Evolutionary conservation across 2,329 filamentous ascomycete genomes (phyloP).

Genomic region (Tothia fuscella): DNA sequence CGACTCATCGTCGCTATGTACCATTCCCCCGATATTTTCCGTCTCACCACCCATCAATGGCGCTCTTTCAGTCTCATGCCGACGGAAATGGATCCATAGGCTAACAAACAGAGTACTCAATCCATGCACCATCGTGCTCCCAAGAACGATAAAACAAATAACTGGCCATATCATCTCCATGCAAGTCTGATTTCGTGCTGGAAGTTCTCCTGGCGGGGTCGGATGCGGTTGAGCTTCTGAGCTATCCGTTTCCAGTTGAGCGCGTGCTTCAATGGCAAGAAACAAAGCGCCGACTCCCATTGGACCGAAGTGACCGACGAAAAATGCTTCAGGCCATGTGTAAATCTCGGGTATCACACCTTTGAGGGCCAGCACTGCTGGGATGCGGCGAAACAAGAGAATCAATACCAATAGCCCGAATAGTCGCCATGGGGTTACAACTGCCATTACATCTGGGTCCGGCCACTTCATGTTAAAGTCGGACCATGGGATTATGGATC

Average conservation of each 20-base stretch:
- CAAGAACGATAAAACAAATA: conserved; percentile 42
- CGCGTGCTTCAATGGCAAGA: conserved; percentile 43
- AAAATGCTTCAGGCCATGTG: conserved; percentile 41
- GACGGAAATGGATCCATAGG: conserved; percentile 34
- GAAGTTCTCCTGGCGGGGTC: conserved; percentile 12
- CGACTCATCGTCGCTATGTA: conserved; percentile 29
- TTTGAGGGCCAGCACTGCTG: conserved; percentile 37
- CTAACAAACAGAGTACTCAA: conserved; percentile 40
- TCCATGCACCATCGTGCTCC: conserved; percentile 43
- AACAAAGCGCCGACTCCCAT: conserved; percentile 47
- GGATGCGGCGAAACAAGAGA: conserved; percentile 40
- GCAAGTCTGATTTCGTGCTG: conserved; percentile 18
- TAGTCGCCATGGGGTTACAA: conserved; percentile 32
- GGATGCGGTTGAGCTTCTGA: conserved; percentile 25
- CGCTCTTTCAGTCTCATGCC: conserved; percentile 35
- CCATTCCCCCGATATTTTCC: conserved; percentile 39
- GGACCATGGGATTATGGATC: conserved; percentile 41
- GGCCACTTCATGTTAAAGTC: conserved; percentile 23
- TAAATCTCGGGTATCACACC: conserved; percentile 36
- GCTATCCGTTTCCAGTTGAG: conserved; percentile 38
- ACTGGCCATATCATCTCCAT: conserved; percentile 41
- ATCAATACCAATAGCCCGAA: conserved; percentile 37
- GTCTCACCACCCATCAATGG: conserved; percentile 38
- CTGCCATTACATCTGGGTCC: conserved; percentile 12
- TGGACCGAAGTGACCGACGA: conserved; percentile 45